Evolutionary conservation across 768 basidiomycete species (phyloP).

Genomic region (Cyclocybe cylindracea): DNA sequence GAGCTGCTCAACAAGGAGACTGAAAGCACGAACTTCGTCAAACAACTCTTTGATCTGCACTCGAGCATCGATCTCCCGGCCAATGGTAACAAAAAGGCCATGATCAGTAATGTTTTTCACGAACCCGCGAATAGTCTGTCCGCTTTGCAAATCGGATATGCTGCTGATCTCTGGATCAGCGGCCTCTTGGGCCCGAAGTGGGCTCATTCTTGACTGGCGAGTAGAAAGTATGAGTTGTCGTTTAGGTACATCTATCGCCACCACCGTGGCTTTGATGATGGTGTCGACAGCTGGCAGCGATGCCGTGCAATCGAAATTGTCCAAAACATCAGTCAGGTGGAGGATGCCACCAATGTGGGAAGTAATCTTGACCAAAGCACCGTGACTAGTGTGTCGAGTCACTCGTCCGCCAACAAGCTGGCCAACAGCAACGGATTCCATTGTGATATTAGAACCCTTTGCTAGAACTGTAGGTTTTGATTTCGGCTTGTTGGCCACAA

Average conservation of each 20-base stretch:
- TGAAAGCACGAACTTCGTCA: constrained; percentile 58
- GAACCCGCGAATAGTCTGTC: constrained; percentile 82
- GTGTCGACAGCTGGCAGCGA: constrained; percentile 62
- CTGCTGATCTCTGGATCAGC: constrained; percentile 70
- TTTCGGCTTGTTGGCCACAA: constrained; percentile 77
- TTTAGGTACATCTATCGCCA: constrained; percentile 65
- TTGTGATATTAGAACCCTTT: constrained; percentile 50
- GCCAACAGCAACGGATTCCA: constrained; percentile 70
- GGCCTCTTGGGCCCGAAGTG: constrained; percentile 47
- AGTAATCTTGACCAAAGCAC: constrained; percentile 77
- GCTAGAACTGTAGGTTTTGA: constrained; percentile 45
- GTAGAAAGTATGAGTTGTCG: constrained; percentile 80
- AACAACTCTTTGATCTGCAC: constrained; percentile 94
- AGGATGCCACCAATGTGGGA: constrained; percentile 72
- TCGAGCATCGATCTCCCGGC: constrained; percentile 82
- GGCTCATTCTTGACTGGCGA: constrained; percentile 68
- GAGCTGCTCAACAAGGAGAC: neutral
- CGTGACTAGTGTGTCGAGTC: constrained; percentile 67
- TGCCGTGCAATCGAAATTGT: constrained; percentile 68
- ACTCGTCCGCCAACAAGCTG: constrained; percentile 83
- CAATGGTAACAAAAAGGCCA: constrained; percentile 88
- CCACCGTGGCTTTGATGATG: constrained; percentile 69
- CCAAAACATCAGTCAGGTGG: constrained; percentile 79
- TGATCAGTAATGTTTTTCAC: constrained; percentile 85
- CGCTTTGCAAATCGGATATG: constrained; percentile 65